Evolutionary conservation across 2,329 filamentous ascomycete genomes (phyloP).

Genomic region (Fusarium bactridioides): DNA sequence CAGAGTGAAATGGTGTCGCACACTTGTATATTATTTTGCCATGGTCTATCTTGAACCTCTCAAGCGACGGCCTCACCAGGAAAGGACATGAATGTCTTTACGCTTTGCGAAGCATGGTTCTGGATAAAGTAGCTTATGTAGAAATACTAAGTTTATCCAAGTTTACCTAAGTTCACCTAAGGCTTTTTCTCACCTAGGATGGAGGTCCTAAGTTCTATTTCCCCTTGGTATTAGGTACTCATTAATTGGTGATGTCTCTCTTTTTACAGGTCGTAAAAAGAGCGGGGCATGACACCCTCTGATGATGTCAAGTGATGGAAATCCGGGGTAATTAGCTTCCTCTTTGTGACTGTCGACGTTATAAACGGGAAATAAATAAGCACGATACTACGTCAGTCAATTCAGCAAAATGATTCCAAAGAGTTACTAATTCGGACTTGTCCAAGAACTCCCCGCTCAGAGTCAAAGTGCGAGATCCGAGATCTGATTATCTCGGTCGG

Average conservation of each 20-base stretch:
- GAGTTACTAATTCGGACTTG: not conserved
- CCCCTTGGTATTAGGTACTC: too few relatives aligned
- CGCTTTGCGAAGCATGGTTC: too few relatives aligned
- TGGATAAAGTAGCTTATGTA: not conserved
- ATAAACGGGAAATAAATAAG: not conserved
- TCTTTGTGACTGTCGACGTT: not conserved
- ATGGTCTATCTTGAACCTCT: not conserved
- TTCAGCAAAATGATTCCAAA: conserved; percentile 4
- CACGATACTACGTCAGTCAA: conserved; percentile 3
- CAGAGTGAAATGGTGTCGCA: not conserved
- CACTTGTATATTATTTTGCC: not conserved
- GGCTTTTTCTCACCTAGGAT: too few relatives aligned
- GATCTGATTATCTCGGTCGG: not conserved
- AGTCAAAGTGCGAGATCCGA: conserved; percentile 3
- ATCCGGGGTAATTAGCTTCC: conserved; percentile 28
- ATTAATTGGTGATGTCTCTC: not conserved
- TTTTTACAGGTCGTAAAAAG: conserved; percentile 12
- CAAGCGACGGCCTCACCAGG: not conserved
- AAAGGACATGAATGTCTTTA: not conserved
- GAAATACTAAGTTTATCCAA: too few relatives aligned
- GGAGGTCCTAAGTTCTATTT: too few relatives aligned
- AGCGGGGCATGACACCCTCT: not conserved
- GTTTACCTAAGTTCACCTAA: too few relatives aligned
- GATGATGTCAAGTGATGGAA: conserved; percentile 33
- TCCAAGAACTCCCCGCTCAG: not conserved